A percentile compares a stretch with the other conserved stretches of the same genome.
Conservation (phyloP, 2,329 filamentous ascomycete species). For the Colletotrichum tofieldiae region DNA sequence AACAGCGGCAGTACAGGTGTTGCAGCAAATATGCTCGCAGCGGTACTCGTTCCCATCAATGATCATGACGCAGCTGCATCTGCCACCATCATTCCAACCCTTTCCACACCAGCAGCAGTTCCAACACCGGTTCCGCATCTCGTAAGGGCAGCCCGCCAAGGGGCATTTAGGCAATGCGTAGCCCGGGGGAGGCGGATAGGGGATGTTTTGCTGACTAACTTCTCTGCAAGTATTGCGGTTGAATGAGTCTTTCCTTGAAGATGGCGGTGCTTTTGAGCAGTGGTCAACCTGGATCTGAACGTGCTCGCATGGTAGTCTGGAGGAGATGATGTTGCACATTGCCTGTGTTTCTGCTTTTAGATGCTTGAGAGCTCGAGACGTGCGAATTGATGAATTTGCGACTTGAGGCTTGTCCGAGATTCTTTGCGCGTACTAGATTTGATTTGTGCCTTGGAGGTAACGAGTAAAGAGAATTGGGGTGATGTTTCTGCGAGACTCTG, state of each 20-base stretch:
- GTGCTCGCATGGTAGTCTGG: constrained; percentile 68
- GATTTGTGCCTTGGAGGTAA: neutral
- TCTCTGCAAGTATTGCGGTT: constrained; percentile 59
- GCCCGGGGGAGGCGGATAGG: constrained; percentile 64
- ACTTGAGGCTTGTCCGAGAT: neutral
- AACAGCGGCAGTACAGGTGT: constrained; percentile 62
- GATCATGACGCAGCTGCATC: constrained; percentile 69
- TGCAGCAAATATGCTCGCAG: constrained; percentile 70
- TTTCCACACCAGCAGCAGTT: constrained; percentile 72
- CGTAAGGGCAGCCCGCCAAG: constrained; percentile 64
- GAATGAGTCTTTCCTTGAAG: constrained; percentile 45
- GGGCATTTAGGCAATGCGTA: constrained; percentile 61
- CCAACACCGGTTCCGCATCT: constrained; percentile 65
- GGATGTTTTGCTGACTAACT: constrained; percentile 59
- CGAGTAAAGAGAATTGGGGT: neutral
- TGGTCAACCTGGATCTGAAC: constrained; percentile 61
- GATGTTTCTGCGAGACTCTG: too few relatives aligned
- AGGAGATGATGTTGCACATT: constrained; percentile 67
- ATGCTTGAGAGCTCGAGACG: neutral
- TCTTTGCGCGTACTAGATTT: too few relatives aligned
- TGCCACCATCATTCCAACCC: constrained; percentile 64
- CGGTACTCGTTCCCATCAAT: constrained; percentile 64
- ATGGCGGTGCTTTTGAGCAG: constrained; percentile 59
- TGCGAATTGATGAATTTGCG: neutral
- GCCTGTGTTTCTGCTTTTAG: constrained; percentile 24